These are phyloP conservation scores for Parietichytrium sp. DNA, from an alignment of 108 stramenopile species.

Conservation along the genomic window DNA sequence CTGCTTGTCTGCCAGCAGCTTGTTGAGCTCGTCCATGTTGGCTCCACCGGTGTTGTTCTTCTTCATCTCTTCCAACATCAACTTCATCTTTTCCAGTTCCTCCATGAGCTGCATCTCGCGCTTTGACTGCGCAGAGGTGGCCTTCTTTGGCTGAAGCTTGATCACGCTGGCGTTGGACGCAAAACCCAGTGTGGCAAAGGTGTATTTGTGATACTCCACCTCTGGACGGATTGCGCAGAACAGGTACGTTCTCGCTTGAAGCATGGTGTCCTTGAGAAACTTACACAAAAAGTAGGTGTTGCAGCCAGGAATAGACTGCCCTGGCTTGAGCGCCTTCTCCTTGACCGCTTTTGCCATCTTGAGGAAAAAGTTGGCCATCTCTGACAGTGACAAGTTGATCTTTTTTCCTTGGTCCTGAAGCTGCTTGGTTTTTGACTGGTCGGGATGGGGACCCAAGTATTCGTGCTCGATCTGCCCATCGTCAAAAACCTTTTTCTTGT, in stretches of 20 bases:
- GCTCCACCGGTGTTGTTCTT: constrained; percentile 36
- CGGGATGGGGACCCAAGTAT: constrained; percentile 59
- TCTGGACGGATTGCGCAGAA: constrained; percentile 67
- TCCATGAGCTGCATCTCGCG: constrained; percentile 59
- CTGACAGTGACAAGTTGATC: constrained; percentile 66
- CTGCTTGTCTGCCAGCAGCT: constrained; percentile 54
- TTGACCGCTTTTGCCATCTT: constrained; percentile 67
- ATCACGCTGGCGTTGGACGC: constrained; percentile 65
- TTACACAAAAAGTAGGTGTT: constrained; percentile 70
- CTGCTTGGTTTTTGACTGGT: constrained; percentile 65
- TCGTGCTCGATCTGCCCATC: constrained; percentile 62
- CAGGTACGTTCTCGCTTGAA: constrained; percentile 62
- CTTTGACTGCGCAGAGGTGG: constrained; percentile 55
- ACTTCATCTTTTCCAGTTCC: constrained; percentile 62
- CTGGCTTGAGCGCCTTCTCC: constrained; percentile 66
- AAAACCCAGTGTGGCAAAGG: constrained; percentile 62
- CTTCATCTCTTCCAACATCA: constrained; percentile 53
- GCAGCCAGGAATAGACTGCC: constrained; percentile 61
- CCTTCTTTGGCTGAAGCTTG: constrained; percentile 67
- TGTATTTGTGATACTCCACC: constrained; percentile 61
- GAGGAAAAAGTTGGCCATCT: constrained; percentile 72
- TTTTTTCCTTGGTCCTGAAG: constrained; percentile 70
- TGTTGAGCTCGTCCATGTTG: constrained; percentile 40
- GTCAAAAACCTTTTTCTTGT: constrained; percentile 59
- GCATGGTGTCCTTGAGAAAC: constrained; percentile 71